phyloP scores from a whole-genome alignment of 2,329 filamentous ascomycete genomes.

The Fusarium sp. region DNA sequence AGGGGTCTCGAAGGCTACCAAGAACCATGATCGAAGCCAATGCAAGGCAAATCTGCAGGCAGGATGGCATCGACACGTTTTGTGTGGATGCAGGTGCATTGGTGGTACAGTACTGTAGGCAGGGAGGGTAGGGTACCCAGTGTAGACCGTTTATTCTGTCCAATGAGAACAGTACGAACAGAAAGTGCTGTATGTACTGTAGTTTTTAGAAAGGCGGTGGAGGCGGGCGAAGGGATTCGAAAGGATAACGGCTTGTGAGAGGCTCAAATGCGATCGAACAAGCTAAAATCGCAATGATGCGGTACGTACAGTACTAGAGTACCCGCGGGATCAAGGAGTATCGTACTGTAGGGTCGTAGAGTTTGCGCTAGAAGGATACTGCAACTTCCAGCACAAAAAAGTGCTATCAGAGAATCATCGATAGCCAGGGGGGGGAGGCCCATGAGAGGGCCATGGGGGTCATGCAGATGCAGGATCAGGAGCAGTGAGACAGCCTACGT shows the following conservation, averaged over 20 bases:
- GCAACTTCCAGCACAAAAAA: constrained; percentile 25
- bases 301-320: not conserved
- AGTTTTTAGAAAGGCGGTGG: not conserved
- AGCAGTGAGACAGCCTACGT: constrained; percentile 33
- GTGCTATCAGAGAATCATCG: constrained; percentile 27
- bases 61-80: constrained; percentile 21
- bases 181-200: not conserved
- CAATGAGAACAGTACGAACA: not conserved
- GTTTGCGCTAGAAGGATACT: constrained; percentile 45
- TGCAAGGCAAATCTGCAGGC: constrained; percentile 31
- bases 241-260: constrained; percentile 7
- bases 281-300: not conserved
- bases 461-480: constrained; percentile 23
- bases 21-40: constrained; percentile 31
- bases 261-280: constrained; percentile 17
- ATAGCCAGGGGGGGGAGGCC: constrained; percentile 5
- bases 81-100: constrained; percentile 14
- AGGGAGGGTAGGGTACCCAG: not conserved
- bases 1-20: constrained; percentile 20
- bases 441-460: not conserved
- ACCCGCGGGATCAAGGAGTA: constrained; percentile 5
- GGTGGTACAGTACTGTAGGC: not conserved
- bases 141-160: constrained; percentile 5
- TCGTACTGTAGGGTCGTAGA: constrained; percentile 23
- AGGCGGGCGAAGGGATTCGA: not conserved